Conservation (phyloP, 1,284 basidiomycete species). For the Afroboletus lepidellus region DNA sequence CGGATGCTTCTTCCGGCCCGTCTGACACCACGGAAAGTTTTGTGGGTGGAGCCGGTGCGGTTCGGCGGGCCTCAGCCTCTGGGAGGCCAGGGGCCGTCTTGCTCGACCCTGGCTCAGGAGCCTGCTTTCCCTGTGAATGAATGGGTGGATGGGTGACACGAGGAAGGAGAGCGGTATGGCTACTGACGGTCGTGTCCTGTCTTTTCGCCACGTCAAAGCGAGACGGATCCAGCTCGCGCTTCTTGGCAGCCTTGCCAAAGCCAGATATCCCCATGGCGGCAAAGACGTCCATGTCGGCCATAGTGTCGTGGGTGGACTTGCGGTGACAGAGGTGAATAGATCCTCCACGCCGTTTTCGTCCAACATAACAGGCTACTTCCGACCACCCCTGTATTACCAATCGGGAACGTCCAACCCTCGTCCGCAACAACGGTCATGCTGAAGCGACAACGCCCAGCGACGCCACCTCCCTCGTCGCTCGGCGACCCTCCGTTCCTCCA, state of each 20-base stretch:
- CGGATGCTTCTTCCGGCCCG: constrained; percentile 28
- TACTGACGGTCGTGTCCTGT: constrained; percentile 39
- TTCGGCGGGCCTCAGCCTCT: constrained; percentile 8
- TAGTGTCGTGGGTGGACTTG: constrained; percentile 28
- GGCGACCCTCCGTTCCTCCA: constrained; percentile 35
- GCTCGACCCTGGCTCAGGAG: constrained; percentile 19
- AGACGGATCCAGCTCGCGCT: constrained; percentile 62
- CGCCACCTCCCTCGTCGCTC: constrained; percentile 46
- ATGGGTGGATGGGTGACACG: constrained; percentile 21
- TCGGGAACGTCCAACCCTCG: too few species aligned
- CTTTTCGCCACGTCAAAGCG: constrained; percentile 77
- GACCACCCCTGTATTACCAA: constrained; percentile 17
- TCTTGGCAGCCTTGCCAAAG: constrained; percentile 70
- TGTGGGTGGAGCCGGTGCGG: constrained; percentile 3
- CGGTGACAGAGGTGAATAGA: constrained; percentile 21
- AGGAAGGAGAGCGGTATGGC: constrained; percentile 4
- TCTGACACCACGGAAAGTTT: constrained; percentile 16
- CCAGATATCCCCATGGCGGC: constrained; percentile 79
- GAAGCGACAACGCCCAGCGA: constrained; percentile 60
- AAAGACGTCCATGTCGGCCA: constrained; percentile 66
- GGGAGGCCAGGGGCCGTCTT: constrained; percentile 2
- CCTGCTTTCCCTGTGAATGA: constrained; percentile 12
- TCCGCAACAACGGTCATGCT: too few species aligned
- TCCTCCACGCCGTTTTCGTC: constrained; percentile 6
- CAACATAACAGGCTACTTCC: too few species aligned